Conservation (phyloP, 441 rosid species). For the Corymbia calophylla region DNA sequence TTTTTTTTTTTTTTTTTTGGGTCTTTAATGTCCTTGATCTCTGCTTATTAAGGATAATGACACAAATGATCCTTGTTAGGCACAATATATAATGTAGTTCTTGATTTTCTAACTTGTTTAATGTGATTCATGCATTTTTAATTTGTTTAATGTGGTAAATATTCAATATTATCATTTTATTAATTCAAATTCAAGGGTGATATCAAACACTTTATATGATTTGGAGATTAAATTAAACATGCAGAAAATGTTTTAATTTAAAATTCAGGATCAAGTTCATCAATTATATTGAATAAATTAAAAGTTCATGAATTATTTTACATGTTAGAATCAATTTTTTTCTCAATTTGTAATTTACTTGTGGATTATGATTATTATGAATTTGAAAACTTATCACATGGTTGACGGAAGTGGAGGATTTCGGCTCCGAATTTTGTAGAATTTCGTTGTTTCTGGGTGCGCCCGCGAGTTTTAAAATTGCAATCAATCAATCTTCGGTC, state of each 20-base stretch:
- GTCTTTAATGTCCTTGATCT: neutral
- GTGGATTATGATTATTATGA: neutral
- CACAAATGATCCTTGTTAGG: neutral
- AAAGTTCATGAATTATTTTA: too few species aligned
- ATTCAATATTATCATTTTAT: too few species aligned
- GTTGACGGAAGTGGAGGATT: neutral
- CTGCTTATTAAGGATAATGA: too few species aligned
- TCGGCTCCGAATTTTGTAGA: neutral
- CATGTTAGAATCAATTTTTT: too few species aligned
- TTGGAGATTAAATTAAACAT: too few species aligned
- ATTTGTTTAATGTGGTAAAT: neutral
- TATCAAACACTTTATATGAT: too few species aligned
- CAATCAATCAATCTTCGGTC: neutral
- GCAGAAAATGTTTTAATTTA: too few species aligned
- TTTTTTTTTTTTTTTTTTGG: too few species aligned
- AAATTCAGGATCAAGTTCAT: accelerated
- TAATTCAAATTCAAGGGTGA: neutral
- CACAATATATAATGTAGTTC: too few species aligned
- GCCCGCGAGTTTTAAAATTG: neutral
- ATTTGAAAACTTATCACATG: neutral
- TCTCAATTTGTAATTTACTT: neutral
- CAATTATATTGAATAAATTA: too few species aligned
- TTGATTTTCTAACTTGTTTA: neutral
- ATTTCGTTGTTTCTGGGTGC: neutral
- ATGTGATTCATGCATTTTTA: neutral